Percentiles rank a stretch among this genome's conserved stretches.
Evolutionary conservation across 805 yeast genomes (phyloP).

Genomic region (Zygosaccharomyces rouxii): DNA sequence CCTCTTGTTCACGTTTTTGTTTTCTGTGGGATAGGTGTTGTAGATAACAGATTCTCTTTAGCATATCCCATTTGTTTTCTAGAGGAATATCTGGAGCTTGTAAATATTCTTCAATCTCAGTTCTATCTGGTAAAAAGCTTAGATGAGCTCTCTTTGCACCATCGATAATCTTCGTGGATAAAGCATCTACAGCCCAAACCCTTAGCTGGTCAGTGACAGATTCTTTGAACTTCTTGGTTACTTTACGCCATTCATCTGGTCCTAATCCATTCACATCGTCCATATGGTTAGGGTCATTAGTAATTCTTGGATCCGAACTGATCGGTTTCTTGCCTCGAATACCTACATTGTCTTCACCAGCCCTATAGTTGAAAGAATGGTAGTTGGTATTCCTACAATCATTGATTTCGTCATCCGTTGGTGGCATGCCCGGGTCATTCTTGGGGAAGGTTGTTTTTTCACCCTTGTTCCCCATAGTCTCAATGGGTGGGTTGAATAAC

Average conservation of each 20-base stretch:
- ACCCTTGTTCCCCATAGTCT: neutral
- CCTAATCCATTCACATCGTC: conserved; percentile 78
- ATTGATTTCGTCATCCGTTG: neutral
- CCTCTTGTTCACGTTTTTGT: conserved; percentile 37
- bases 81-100: conserved; percentile 44
- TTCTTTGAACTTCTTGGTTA: conserved; percentile 46
- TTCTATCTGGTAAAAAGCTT: conserved; percentile 51
- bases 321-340: conserved; percentile 76
- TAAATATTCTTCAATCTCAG: conserved; percentile 54
- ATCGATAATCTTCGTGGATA: conserved; percentile 33
- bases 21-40: conserved; percentile 60
- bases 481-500: conserved; percentile 4
- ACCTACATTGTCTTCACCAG: conserved; percentile 84
- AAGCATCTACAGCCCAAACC: conserved; percentile 49
- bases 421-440: neutral
- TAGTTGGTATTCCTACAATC: conserved; percentile 14
- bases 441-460: conserved; percentile 14
- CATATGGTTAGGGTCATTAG: conserved; percentile 57
- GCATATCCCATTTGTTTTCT: conserved; percentile 62
- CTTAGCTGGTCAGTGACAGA: conserved; percentile 53
- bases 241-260: conserved; percentile 51
- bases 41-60: conserved; percentile 65
- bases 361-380: conserved; percentile 77
- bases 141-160: conserved; percentile 27
- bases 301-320: conserved; percentile 78